These are phyloP conservation scores for Sclerotinia trifoliorum DNA, from an alignment of 2,329 filamentous ascomycete genomes.

Conservation along the genomic window DNA sequence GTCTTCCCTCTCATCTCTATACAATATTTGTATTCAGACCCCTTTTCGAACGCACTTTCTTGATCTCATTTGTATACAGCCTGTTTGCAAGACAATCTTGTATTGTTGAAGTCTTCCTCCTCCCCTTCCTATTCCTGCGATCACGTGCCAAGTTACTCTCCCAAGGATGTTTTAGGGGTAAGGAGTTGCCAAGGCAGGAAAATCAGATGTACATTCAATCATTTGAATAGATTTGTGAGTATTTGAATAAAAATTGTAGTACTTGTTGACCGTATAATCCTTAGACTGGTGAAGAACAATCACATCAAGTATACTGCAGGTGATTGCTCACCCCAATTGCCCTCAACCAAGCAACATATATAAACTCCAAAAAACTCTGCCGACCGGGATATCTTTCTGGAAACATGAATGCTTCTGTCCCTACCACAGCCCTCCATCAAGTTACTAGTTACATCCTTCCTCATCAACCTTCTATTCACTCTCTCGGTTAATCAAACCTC, in stretches of 20 bases:
- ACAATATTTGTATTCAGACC: background rate
- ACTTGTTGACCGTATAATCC: background rate
- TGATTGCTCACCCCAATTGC: background rate
- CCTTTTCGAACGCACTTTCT: background rate
- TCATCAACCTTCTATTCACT: slow-evolving; percentile 1
- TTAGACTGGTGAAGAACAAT: background rate
- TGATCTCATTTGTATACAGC: background rate
- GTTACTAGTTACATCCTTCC: background rate
- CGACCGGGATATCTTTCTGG: background rate
- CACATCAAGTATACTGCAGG: background rate
- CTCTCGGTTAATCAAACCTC: background rate
- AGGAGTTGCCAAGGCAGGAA: background rate
- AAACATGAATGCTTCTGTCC: background rate
- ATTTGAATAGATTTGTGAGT: background rate
- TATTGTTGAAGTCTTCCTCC: background rate
- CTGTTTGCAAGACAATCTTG: no score
- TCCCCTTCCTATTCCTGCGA: background rate
- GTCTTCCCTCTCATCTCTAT: background rate
- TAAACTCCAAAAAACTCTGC: background rate
- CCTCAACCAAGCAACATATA: background rate
- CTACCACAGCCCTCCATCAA: background rate
- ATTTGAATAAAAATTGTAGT: background rate
- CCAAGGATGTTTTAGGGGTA: no score
- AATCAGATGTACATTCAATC: background rate
- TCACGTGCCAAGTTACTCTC: background rate